These are phyloP conservation scores for Curvularia eragrostidis DNA, from an alignment of 2,329 filamentous ascomycete genomes.

Conservation along the genomic window DNA sequence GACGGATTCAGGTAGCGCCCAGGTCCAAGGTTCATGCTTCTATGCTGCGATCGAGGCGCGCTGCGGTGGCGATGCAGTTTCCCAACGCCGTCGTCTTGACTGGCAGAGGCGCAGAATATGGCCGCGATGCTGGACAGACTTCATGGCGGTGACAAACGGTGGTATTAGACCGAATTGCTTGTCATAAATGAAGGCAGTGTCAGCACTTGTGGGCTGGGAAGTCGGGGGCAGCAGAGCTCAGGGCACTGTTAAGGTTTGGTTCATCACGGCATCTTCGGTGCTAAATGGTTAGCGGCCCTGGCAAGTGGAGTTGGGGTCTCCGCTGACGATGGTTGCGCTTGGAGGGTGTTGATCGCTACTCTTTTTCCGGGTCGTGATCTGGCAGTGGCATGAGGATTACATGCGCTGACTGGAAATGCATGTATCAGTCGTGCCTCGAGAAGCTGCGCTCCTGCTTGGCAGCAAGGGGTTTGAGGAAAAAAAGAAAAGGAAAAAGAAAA, in stretches of 20 bases:
- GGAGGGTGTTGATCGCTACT: background rate
- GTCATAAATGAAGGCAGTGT: background rate
- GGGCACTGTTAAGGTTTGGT: conserved; percentile 1
- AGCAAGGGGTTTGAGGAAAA: background rate
- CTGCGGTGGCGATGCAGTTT: background rate
- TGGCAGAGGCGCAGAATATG: background rate
- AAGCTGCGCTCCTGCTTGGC: background rate
- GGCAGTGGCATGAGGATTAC: background rate
- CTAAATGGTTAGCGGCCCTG: background rate
- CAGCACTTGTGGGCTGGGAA: background rate
- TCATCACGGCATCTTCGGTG: background rate
- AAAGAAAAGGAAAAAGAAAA: background rate
- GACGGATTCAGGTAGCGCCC: background rate
- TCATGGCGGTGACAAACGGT: background rate
- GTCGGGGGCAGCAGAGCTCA: background rate
- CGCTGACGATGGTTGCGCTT: background rate
- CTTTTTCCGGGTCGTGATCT: background rate
- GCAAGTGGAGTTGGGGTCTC: background rate
- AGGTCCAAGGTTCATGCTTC: background rate
- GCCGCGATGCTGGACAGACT: too few species aligned
- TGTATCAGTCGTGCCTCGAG: background rate
- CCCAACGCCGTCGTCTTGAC: background rate
- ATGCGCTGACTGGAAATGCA: background rate
- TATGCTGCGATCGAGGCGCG: background rate
- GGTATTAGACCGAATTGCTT: background rate